These are phyloP conservation scores for Sugiyamaella smithiae DNA, from an alignment of 805 yeast species.

Conservation along the genomic window DNA sequence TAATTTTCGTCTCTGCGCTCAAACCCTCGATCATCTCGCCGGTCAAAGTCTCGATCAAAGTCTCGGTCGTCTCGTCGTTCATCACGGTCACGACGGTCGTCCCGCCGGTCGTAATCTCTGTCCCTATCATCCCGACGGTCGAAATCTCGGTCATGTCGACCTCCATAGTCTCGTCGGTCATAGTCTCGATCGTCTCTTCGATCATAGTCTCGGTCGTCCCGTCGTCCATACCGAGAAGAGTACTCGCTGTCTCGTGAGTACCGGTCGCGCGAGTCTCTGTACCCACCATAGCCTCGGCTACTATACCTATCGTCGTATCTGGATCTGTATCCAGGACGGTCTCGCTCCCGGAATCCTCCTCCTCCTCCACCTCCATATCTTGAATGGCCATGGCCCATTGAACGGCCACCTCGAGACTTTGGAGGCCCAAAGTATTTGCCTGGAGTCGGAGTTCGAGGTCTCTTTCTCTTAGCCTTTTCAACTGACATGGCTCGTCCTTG, in stretches of 20 bases:
- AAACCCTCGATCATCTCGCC: conserved; percentile 10
- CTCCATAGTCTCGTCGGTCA: conserved; percentile 11
- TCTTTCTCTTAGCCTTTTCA: conserved; percentile 43
- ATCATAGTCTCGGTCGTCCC: conserved; percentile 25
- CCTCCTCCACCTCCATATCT: conserved; percentile 18
- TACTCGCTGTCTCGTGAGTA: conserved; percentile 25
- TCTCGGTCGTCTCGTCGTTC: conserved; percentile 6
- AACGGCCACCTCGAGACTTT: conserved; percentile 23
- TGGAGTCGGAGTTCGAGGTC: conserved; percentile 39
- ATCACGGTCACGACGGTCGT: conserved; percentile 21
- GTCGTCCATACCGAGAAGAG: conserved; percentile 24
- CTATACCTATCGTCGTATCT: conserved; percentile 24
- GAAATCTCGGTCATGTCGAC: conserved; percentile 13
- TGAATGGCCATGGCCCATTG: conserved; percentile 20
- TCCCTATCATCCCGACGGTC: conserved; percentile 15
- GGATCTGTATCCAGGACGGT: conserved; percentile 20
- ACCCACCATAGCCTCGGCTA: conserved; percentile 27
- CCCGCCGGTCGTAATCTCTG: conserved; percentile 18
- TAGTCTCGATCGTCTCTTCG: conserved; percentile 21
- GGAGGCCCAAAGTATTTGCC: conserved; percentile 38
- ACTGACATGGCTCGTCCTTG: conserved; percentile 44
- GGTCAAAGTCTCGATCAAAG: conserved; percentile 7
- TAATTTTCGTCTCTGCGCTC: conserved; percentile 16
- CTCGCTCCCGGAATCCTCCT: conserved; percentile 9
- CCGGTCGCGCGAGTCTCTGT: conserved; percentile 25